Base-by-base conservation (phyloP, 2,329 filamentous ascomycete genomes). In the Dothistroma septosporum region DNA sequence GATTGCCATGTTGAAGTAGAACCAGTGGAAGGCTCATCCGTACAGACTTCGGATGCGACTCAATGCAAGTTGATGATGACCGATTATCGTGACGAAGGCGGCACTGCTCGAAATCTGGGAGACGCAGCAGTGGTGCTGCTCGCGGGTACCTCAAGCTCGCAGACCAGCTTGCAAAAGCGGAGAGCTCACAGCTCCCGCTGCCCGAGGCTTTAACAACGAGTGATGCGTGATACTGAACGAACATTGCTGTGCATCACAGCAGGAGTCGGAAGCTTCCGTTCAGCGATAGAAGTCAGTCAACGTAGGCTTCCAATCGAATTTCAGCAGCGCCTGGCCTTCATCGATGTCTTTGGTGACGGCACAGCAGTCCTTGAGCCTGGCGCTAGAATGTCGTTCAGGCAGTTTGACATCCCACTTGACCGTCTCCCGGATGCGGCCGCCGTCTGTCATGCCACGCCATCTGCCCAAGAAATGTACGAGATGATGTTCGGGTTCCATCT, bases 251-350 rank as follows among this genome's bases (percentile, higher is more conserved):
- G 24, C 24, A 28, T 28, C 24, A 28, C 24, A 28, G 24, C 24
- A 28, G 24, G 24, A 28, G n/a, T 28, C 24, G 24, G 24, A 28
- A 28, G 24, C 7, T 32, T 7, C 31, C 10, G 28, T 19, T 32
- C 53, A 55, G 10, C 35, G 35, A 31, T 32, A 59, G 48, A 58
- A 52, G 16, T 22, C 57, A n/a, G 57, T 54, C 57, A 59, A n/a
- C 2, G 57, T 59, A 7, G 33, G 12, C 50, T 59, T 54, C 57
- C 57, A 59, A 33, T 48, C 49, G 48, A 59, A 59, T 19, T 44
- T 49, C 9, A 59, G 31, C 49, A 49, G n/a, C 12, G 57, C 57
- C 57, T 59, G 48, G 10, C 53, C 57, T 22, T 59, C 57, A 12
- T 31, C 50, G n/a, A 53, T 35, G 3, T 50, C 57, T 41, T 54